A percentile compares a stretch with the other conserved stretches of the same genome.
phyloP scores from a whole-genome alignment of 345 rosid genomes.

The Eutrema japonicum region DNA sequence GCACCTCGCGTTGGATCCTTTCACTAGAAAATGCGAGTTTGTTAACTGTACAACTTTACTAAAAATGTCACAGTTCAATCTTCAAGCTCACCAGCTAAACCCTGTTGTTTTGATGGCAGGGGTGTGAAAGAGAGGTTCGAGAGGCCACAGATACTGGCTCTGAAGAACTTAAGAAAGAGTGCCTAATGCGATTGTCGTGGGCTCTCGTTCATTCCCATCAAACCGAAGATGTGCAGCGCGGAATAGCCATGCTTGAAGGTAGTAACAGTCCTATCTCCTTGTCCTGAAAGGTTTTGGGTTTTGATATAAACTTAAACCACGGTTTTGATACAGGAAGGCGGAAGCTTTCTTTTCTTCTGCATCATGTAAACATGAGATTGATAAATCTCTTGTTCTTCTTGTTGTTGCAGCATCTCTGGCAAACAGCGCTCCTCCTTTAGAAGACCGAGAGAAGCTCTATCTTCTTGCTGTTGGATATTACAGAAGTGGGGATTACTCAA shows the following conservation, averaged over 20 bases:
- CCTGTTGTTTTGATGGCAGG: slow-evolving; percentile 48
- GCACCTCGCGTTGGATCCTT: not conserved
- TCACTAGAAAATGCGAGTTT: not conserved
- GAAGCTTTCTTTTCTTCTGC: slow-evolving; percentile 9
- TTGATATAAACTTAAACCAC: not conserved
- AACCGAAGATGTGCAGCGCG: slow-evolving; percentile 78
- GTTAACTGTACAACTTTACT: not conserved
- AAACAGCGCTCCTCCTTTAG: slow-evolving; percentile 52
- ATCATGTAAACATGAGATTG: not conserved
- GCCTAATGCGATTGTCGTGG: slow-evolving; percentile 85
- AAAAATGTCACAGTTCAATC: slow-evolving; percentile 1
- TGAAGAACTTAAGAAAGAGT: slow-evolving; percentile 60
- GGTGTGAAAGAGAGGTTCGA: slow-evolving; percentile 81
- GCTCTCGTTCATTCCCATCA: slow-evolving; percentile 84
- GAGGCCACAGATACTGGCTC: slow-evolving; percentile 59
- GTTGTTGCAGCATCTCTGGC: slow-evolving; percentile 66
- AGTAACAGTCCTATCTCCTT: not conserved
- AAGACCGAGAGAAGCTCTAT: slow-evolving; percentile 76
- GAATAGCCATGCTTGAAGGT: slow-evolving; percentile 80
- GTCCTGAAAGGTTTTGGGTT: not conserved
- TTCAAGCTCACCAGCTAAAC: not conserved
- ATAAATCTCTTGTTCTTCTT: not conserved
- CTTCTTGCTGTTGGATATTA: slow-evolving; percentile 86
- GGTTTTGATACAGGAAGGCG: not conserved
- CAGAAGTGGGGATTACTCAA: slow-evolving; percentile 69